Evolutionary conservation across 768 basidiomycete genomes (phyloP).

Genomic region (Termitomyces heimii): DNA sequence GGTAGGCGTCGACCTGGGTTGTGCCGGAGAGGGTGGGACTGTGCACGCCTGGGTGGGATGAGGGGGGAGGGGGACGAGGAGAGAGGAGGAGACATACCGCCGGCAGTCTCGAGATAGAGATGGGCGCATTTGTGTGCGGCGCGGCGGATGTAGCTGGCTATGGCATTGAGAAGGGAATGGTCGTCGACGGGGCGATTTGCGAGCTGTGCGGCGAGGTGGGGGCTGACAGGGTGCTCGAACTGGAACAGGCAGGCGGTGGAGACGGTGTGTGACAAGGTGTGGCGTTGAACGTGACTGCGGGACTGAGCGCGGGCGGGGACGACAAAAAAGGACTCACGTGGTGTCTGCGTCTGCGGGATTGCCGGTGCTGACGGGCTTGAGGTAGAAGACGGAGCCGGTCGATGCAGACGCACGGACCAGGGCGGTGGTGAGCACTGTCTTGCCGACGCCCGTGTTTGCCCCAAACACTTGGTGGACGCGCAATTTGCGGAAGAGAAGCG

Average conservation of each 20-base stretch:
- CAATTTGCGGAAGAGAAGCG: conserved; percentile 79
- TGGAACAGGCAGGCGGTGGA: conserved; percentile 71
- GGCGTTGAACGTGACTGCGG: conserved; percentile 60
- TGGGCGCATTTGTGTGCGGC: conserved; percentile 38
- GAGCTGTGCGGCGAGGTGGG: conserved; percentile 76
- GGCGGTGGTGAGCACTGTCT: conserved; percentile 85
- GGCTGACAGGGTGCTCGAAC: conserved; percentile 87
- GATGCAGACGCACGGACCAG: conserved; percentile 73
- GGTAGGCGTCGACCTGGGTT: conserved; percentile 80
- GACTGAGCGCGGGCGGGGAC: neutral
- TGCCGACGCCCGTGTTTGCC: conserved; percentile 95
- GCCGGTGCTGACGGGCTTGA: conserved; percentile 94
- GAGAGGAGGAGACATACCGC: conserved; percentile 57
- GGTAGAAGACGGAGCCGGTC: conserved; percentile 50
- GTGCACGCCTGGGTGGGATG: conserved; percentile 68
- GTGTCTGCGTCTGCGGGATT: conserved; percentile 78
- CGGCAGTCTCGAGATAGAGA: conserved; percentile 91
- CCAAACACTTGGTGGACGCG: conserved; percentile 90
- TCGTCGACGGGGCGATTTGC: conserved; percentile 19
- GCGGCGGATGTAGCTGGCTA: conserved; percentile 57
- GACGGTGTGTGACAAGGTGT: conserved; percentile 36
- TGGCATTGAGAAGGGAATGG: conserved; percentile 32
- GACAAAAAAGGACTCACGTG: conserved; percentile 35
- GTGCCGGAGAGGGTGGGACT: conserved; percentile 82
- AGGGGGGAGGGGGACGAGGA: neutral